These are phyloP conservation scores for Diutina mesorugosa DNA, from an alignment of 1,139 yeast genomes.

Conservation along the genomic window DNA sequence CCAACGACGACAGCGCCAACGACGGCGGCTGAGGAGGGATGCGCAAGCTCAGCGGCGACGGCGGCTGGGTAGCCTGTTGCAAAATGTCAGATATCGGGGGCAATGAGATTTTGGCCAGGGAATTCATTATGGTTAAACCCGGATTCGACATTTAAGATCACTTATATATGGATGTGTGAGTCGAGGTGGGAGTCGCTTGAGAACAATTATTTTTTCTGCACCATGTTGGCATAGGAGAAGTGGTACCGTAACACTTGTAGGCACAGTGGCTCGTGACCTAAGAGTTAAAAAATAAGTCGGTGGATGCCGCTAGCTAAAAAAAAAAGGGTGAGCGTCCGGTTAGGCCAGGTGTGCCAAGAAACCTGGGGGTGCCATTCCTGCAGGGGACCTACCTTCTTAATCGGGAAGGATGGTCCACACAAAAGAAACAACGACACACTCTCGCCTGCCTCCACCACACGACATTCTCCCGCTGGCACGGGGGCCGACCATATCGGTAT, in stretches of 20 bases:
- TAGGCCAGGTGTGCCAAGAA: background rate
- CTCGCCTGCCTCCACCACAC: background rate
- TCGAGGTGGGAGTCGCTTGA: background rate
- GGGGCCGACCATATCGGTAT: background rate
- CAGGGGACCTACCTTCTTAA: background rate
- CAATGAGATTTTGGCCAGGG: background rate
- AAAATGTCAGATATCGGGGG: conserved; percentile 2
- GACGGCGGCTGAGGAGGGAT: background rate
- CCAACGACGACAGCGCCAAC: background rate
- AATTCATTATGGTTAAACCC: background rate
- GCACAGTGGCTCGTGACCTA: no score
- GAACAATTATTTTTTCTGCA: background rate
- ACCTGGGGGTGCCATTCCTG: background rate
- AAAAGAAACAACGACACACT: background rate
- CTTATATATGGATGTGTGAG: background rate
- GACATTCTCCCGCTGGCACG: background rate
- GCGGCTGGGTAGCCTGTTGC: background rate
- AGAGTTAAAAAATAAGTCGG: background rate
- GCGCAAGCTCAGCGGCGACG: background rate
- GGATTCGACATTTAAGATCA: background rate
- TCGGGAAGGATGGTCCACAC: background rate
- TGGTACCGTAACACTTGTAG: background rate
- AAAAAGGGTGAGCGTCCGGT: background rate
- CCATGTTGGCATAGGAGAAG: background rate
- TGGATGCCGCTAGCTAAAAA: background rate